phyloP scores from a whole-genome alignment of 2,329 filamentous ascomycete genomes.

The Aspergillus piperis region DNA sequence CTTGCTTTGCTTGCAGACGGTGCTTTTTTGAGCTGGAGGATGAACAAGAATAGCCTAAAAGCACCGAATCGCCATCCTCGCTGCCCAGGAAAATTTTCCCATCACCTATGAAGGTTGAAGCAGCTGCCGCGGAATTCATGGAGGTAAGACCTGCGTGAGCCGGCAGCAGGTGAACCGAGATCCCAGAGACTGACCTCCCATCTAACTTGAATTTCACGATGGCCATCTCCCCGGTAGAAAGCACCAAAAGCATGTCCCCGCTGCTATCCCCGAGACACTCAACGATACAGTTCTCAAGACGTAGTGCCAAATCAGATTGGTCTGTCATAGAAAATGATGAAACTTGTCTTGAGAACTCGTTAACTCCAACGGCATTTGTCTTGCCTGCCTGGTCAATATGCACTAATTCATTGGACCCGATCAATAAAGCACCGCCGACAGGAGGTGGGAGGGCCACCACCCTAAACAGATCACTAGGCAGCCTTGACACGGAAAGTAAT shows the following conservation, averaged over 20 bases:
- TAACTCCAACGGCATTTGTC: constrained; percentile 87
- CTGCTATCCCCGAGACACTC: constrained; percentile 74
- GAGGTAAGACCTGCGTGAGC: constrained; percentile 64
- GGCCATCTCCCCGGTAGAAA: constrained; percentile 72
- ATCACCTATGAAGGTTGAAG: constrained; percentile 67
- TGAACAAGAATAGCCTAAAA: constrained; percentile 77
- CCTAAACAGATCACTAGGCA: constrained; percentile 84
- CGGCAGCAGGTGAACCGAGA: constrained; percentile 69
- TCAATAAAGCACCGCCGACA: constrained; percentile 81
- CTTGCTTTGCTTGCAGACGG: constrained; percentile 59
- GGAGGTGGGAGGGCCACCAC: constrained; percentile 82
- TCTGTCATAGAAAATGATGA: constrained; percentile 85
- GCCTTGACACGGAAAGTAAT: constrained; percentile 78
- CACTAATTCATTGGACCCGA: constrained; percentile 87
- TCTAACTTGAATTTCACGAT: constrained; percentile 83
- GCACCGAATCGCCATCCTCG: constrained; percentile 75
- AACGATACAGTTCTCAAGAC: constrained; percentile 77
- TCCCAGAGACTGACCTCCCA: constrained; percentile 84
- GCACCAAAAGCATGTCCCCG: constrained; percentile 81
- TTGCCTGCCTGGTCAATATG: constrained; percentile 97
- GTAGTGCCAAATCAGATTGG: constrained; percentile 76
- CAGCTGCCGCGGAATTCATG: constrained; percentile 65
- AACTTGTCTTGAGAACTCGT: constrained; percentile 79
- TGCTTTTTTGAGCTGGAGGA: constrained; percentile 61
- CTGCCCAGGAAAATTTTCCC: constrained; percentile 81